These are phyloP conservation scores for Pythium diclinum DNA, from an alignment of 352 stramenopile species.

Conservation along the genomic window DNA sequence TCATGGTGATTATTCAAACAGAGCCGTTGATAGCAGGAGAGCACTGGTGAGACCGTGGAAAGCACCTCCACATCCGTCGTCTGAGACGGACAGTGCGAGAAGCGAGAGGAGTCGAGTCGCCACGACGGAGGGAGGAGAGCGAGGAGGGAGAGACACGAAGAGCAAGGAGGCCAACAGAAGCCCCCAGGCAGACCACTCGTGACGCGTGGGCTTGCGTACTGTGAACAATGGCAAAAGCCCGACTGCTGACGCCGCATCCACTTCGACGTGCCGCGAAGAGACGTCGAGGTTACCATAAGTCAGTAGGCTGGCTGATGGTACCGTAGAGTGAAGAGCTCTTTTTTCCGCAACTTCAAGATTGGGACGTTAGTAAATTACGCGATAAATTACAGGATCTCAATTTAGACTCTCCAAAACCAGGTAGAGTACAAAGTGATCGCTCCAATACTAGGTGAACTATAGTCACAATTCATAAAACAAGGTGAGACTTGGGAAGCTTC, in stretches of 20 bases:
- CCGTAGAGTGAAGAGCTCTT: background rate
- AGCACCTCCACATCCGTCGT: conserved; percentile 1
- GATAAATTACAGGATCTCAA: background rate
- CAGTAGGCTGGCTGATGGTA: conserved; percentile 8
- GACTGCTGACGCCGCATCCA: conserved; percentile 7
- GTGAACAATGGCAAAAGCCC: background rate
- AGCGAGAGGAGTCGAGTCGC: conserved; percentile 3
- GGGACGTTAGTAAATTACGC: conserved; percentile 13
- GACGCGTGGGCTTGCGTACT: background rate
- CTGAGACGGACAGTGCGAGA: background rate
- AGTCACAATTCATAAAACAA: background rate
- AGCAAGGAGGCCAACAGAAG: conserved; percentile 3
- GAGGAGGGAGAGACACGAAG: background rate
- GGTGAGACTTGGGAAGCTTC: conserved; percentile 1
- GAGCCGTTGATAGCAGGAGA: background rate
- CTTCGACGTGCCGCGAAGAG: conserved; percentile 14
- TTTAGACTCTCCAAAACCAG: conserved; percentile 7
- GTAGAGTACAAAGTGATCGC: background rate
- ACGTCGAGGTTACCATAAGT: conserved; percentile 12
- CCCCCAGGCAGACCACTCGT: background rate
- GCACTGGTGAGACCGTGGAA: background rate
- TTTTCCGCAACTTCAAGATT: conserved; percentile 25
- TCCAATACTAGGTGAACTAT: background rate
- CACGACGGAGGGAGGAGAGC: too few relatives aligned
- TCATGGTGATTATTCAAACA: conserved; percentile 17